Conservation (phyloP, 371 early-diverging fungal genomes). For the Mortierella sp. region DNA sequence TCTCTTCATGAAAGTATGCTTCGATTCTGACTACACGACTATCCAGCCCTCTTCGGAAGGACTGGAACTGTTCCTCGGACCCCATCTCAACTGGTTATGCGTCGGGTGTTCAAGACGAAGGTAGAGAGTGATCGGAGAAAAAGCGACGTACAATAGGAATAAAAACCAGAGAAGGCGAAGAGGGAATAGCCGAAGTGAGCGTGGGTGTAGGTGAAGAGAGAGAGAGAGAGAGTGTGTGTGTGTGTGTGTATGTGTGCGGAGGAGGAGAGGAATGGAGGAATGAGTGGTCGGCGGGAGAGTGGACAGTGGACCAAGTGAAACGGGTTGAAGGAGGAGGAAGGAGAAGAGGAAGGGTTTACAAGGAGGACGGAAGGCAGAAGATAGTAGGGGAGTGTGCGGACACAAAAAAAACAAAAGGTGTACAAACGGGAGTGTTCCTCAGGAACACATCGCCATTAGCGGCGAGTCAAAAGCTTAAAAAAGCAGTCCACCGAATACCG, state of each 20-base stretch:
- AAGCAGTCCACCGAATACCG: no score
- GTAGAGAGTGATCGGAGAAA: no score
- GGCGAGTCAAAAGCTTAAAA: background rate
- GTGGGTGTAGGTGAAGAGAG: background rate
- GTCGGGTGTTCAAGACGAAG: no score
- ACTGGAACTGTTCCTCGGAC: background rate
- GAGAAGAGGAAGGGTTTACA: background rate
- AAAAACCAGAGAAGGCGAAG: no score
- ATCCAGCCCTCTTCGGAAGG: constrained; percentile 7
- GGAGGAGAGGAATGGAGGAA: background rate
- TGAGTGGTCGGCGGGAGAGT: background rate
- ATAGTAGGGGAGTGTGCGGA: background rate
- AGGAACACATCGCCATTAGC: background rate
- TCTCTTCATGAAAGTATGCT: constrained; percentile 16
- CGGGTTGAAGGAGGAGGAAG: background rate
- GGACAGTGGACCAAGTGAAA: background rate
- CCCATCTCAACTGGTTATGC: no score
- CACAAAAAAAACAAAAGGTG: background rate
- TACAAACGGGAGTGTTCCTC: background rate
- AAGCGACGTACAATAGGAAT: no score
- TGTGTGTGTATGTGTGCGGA: no score
- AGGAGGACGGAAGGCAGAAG: background rate
- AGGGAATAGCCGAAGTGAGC: no score
- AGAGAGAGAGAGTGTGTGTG: background rate
- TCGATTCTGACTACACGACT: background rate